A percentile compares a stretch with the other conserved stretches of the same genome.
Evolutionary conservation across 371 early-diverging fungal genomes (phyloP).

Genomic region (Mucor mucedo): DNA sequence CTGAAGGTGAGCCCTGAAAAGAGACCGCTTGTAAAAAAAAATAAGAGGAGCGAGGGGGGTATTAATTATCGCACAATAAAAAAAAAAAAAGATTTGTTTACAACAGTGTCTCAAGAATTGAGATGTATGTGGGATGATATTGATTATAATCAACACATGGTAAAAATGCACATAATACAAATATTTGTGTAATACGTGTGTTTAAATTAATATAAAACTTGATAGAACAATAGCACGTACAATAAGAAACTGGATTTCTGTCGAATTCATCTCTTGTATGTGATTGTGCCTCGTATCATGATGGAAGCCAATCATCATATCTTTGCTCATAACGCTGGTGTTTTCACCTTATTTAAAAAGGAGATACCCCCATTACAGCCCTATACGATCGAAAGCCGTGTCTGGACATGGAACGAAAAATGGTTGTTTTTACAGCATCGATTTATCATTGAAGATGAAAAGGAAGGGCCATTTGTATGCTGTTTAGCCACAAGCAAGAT

Average conservation of each 20-base stretch:
- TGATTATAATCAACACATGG: constrained; percentile 57
- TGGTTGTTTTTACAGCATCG: constrained; percentile 56
- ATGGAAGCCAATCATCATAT: constrained; percentile 40
- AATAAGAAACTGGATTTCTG: constrained; percentile 63
- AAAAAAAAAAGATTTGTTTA: constrained; percentile 16
- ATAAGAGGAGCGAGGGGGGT: background rate
- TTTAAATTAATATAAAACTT: background rate
- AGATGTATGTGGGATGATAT: constrained; percentile 51
- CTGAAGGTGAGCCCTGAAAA: constrained; percentile 28
- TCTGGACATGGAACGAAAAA: constrained; percentile 67
- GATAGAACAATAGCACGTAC: constrained; percentile 53
- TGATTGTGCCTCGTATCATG: constrained; percentile 48
- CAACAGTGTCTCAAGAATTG: constrained; percentile 34
- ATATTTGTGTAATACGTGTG: background rate
- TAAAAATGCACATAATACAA: constrained; percentile 12
- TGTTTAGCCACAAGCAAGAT: constrained; percentile 44
- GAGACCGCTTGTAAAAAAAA: background rate
- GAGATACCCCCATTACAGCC: constrained; percentile 59
- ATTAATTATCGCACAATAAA: background rate
- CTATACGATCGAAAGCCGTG: constrained; percentile 56
- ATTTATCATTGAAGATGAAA: constrained; percentile 28
- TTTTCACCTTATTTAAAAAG: constrained; percentile 53
- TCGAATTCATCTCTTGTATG: constrained; percentile 53
- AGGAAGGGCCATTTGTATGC: constrained; percentile 11
- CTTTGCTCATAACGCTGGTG: constrained; percentile 48